Evolutionary conservation across 129 eudicot species (phyloP), one percentile per base, ranked within the genome.

Genomic region (Arctium minus): DNA sequence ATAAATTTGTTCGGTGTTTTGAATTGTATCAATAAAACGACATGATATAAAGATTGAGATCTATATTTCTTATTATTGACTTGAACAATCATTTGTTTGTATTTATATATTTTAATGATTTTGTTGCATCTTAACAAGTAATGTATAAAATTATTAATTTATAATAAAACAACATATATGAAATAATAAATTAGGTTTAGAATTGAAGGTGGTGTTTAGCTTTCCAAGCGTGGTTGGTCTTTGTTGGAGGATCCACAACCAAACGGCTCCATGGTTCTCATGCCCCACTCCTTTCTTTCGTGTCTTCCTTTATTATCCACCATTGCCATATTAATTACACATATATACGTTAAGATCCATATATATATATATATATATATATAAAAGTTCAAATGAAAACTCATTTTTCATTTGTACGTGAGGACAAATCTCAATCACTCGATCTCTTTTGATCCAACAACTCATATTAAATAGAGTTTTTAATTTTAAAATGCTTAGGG

Each of bases 221-320:
- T 89, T 91, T 90, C 84, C 80, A 92, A 90, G 97, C 97, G 97
- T 92, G 97, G 87, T n/a, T 84, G 78, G 72, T 83, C 86, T 86
- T 90, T 89, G 97, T 92, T 92, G 94, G 94, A 88, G 90, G 86
- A 86, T 92, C 92, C 97, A 92, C 92, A 90, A 92, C 87, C 91
- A 86, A 84, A 88, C 87, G 86, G 86, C 89, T 89, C 90, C 93
- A 89, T 85, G 82, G 80, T 30, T 80, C 79, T 79, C 60, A 77
- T 88, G 90, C 78, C 87, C 89, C 89, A 85, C 91, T 79, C 73
- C 70, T 46, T 33, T 69, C 22, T 64, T 37, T 39, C 11, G 60
- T 85, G 65, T 67, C 77, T 78, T 82, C 67, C 82, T 71, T 78
- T 46, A 22, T 38, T 50, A 76, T 72, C 83, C 86, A 82, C 82